These are phyloP conservation scores for Bisporella sp. DNA, from an alignment of 2,329 filamentous ascomycete species.

Conservation along the genomic window DNA sequence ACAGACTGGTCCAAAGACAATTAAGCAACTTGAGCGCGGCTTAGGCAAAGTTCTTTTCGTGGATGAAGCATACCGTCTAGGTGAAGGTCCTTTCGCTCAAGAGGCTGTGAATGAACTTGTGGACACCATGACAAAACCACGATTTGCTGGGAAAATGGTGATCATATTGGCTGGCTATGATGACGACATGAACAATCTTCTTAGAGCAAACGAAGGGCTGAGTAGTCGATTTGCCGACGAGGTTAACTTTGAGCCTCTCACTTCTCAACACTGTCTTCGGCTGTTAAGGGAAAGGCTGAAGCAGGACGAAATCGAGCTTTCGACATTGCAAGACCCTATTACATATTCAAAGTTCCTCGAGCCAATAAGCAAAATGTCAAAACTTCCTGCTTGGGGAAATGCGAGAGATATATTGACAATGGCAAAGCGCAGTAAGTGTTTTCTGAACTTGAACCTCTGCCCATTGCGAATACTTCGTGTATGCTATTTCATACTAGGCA, in stretches of 20 bases:
- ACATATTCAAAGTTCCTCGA: constrained; percentile 9
- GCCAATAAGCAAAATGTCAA: constrained; percentile 32
- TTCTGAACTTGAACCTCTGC: too few relatives aligned
- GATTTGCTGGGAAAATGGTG: constrained; percentile 43
- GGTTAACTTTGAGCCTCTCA: constrained; percentile 34
- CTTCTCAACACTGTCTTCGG: constrained; percentile 29
- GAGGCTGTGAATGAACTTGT: constrained; percentile 72
- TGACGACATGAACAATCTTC: constrained; percentile 44
- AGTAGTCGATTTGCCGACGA: constrained; percentile 47
- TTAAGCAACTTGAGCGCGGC: constrained; percentile 44
- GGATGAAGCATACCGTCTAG: constrained; percentile 51
- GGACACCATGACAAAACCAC: constrained; percentile 37
- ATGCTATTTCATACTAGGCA: too few relatives aligned
- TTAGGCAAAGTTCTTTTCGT: constrained; percentile 51
- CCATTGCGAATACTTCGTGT: too few relatives aligned
- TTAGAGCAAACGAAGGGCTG: constrained; percentile 44
- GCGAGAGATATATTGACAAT: constrained; percentile 44
- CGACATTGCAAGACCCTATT: constrained; percentile 22
- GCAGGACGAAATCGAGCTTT: constrained; percentile 20
- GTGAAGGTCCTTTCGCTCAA: constrained; percentile 39
- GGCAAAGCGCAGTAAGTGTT: constrained; percentile 25
- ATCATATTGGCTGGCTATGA: constrained; percentile 52
- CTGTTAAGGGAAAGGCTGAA: constrained; percentile 25
- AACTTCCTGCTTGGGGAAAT: constrained; percentile 42
- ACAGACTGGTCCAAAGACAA: constrained; percentile 62